These are phyloP conservation scores for Trichoderma sp. DNA, from an alignment of 2,329 filamentous ascomycete species.

Conservation along the genomic window DNA sequence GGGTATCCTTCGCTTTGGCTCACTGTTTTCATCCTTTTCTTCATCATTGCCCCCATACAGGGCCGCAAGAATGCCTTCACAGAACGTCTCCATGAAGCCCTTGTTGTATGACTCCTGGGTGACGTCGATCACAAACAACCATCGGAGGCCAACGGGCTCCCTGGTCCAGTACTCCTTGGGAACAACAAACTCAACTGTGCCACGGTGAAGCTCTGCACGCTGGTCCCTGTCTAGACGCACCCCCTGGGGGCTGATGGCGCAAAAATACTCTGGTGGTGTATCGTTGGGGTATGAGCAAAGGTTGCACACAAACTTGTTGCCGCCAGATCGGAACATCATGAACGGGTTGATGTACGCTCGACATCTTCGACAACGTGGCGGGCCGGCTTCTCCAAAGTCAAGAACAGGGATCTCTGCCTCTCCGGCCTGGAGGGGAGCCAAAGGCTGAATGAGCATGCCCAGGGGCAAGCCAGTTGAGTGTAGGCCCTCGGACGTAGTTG, in stretches of 20 bases:
- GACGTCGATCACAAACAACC: slow-evolving; percentile 91
- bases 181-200: slow-evolving; percentile 94
- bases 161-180: slow-evolving; percentile 99
- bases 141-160: slow-evolving; percentile 83
- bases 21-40: slow-evolving; percentile 52
- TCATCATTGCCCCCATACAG: slow-evolving; percentile 71
- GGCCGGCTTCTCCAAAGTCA: slow-evolving; percentile 89
- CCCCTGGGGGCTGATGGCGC: slow-evolving; percentile 83
- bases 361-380: slow-evolving; percentile 89
- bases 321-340: slow-evolving; percentile 93
- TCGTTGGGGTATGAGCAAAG: slow-evolving; percentile 98
- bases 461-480: slow-evolving; percentile 80
- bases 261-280: slow-evolving; percentile 88
- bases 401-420: slow-evolving; percentile 87
- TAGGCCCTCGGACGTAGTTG: slow-evolving; percentile 76
- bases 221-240: slow-evolving; percentile 85
- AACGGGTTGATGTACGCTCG: slow-evolving; percentile 98
- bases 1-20: slow-evolving; percentile 63
- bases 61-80: slow-evolving; percentile 81
- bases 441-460: slow-evolving; percentile 83
- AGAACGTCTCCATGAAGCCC: slow-evolving; percentile 87
- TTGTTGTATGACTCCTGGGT: slow-evolving; percentile 89
- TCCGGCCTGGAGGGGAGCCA: slow-evolving; percentile 79
- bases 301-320: slow-evolving; percentile 97
- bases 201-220: slow-evolving; percentile 83